Conservation (phyloP, 352 stramenopile species). For the Globisporangium heterothallicum region DNA sequence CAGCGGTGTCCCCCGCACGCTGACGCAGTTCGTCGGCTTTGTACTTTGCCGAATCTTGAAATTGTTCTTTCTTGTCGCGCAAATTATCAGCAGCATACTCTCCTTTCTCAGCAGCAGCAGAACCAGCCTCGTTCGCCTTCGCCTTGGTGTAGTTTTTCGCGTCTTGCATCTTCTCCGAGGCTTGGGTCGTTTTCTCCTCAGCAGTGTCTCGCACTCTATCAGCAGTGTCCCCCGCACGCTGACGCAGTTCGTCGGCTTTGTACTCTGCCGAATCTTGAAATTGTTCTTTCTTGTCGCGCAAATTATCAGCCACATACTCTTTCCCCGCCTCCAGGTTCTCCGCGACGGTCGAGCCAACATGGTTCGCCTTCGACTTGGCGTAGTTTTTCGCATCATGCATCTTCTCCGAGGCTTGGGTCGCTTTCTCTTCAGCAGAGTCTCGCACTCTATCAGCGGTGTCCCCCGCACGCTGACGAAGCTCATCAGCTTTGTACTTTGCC, state of each 20-base stretch:
- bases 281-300: constrained; percentile 40
- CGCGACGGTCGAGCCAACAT: constrained; percentile 3
- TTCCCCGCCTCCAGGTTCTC: constrained; percentile 25
- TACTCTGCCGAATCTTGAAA: constrained; percentile 36
- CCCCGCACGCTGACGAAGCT: too few relatives aligned
- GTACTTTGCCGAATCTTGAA: constrained; percentile 36
- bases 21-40: constrained; percentile 20
- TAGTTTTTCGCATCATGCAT: constrained; percentile 24
- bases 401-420: constrained; percentile 20
- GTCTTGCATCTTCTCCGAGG: constrained; percentile 27
- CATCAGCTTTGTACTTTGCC: too few relatives aligned
- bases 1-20: too few relatives aligned
- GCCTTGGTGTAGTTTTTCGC: constrained; percentile 25
- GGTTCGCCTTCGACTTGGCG: constrained; percentile 16
- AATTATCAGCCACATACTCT: constrained; percentile 30
- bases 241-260: constrained; percentile 18
- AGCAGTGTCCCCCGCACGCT: too few relatives aligned
- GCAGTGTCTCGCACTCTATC: background rate
- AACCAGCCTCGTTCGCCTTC: constrained; percentile 4
- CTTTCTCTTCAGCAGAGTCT: constrained; percentile 9
- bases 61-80: constrained; percentile 34
- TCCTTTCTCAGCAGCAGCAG: constrained; percentile 9
- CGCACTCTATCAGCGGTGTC: background rate
- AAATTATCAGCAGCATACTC: constrained; percentile 35
- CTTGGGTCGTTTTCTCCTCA: constrained; percentile 10